phyloP scores from a whole-genome alignment of 1,284 basidiomycete genomes.

The Blastosporella zonata region DNA sequence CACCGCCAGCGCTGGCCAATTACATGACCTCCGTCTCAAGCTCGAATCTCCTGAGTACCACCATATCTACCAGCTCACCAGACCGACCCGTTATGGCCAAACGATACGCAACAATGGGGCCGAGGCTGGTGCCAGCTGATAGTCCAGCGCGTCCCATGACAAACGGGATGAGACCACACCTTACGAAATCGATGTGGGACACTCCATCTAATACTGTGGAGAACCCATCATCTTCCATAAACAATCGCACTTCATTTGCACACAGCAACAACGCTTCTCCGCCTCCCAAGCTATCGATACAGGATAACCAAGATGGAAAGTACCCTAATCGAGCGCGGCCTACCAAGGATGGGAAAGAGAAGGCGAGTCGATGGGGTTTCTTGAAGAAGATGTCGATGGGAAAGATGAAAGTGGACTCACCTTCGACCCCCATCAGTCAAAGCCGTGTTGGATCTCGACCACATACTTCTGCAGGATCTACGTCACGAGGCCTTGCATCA shows the following conservation, averaged over 20 bases:
- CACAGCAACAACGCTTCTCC: conserved; percentile 18
- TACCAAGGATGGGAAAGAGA: conserved; percentile 49
- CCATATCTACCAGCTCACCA: conserved; percentile 26
- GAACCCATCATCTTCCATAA: conserved; percentile 13
- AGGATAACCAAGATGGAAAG: conserved; percentile 26
- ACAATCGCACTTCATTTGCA: conserved; percentile 26
- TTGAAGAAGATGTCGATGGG: conserved; percentile 97
- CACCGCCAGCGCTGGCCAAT: conserved; percentile 44
- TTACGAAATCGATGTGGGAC: conserved; percentile 55
- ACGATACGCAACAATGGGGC: conserved; percentile 69
- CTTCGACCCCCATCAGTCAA: conserved; percentile 34
- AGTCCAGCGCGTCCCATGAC: conserved; percentile 29
- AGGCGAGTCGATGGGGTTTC: conserved; percentile 84
- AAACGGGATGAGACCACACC: conserved; percentile 37
- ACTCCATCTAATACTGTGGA: conserved; percentile 28
- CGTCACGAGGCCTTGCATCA: conserved; percentile 19
- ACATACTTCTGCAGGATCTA: conserved; percentile 27
- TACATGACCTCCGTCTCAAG: conserved; percentile 60
- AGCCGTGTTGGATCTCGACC: conserved; percentile 24
- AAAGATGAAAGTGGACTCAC: conserved; percentile 66
- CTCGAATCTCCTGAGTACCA: conserved; percentile 54
- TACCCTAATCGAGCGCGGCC: conserved; percentile 30
- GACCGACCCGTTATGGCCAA: conserved; percentile 40
- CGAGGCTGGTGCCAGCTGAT: conserved; percentile 34
- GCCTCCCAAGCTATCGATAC: conserved; percentile 17